Evolutionary conservation across 495 filamentous ascomycete species (phyloP), one percentile per base, ranked within the genome.

Genomic region (Penicillium canescens): DNA sequence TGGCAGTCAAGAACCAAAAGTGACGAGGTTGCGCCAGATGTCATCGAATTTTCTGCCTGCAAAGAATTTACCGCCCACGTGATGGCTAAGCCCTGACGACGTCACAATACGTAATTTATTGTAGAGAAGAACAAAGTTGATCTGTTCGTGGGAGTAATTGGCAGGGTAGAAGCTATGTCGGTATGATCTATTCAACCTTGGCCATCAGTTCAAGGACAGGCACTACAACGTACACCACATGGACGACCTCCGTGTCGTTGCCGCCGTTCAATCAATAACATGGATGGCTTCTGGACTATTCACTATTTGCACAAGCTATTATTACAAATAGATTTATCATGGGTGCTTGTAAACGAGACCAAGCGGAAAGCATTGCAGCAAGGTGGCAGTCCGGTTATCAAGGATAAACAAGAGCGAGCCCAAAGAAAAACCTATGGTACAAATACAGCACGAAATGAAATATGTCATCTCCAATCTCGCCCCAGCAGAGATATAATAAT

Each of bases 41-140:
- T 60, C 60, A 51, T 60, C 57, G 46, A 52, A 64, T 65, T 67
- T 67, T 67, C 61, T 65, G 61, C 61, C 62, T 21, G 59, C 18
- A 31, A 21, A 43, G 26, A 13, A 16, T 18, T 28, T 14, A 67
- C 64, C 64, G 65, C 63, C 42, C 67, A 67, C 65, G 61, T 70
- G 63, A 63, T 44, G 21, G 20, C 9, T 24, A 37, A 59, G 56
- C 62, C 61, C 58, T 65, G 55, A 46, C 42, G 33, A 67, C 60
- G 58, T 63, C 57, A 53, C 42, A 7, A 2, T 31, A 9, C 28
- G 28, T 31, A 31, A 31, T 31, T 31, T 31, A 7, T 8, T 8
- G 28, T 31, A 31, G 4, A 31, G 6, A 31, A 31, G 2, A 31
- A 8, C 28, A 31, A 2, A 26, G 7, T 26, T 26, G 28, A 31